A percentile compares a stretch with the other conserved stretches of the same genome.
Conservation (phyloP, 352 stramenopile genomes). For the Phytopythium vexans region DNA sequence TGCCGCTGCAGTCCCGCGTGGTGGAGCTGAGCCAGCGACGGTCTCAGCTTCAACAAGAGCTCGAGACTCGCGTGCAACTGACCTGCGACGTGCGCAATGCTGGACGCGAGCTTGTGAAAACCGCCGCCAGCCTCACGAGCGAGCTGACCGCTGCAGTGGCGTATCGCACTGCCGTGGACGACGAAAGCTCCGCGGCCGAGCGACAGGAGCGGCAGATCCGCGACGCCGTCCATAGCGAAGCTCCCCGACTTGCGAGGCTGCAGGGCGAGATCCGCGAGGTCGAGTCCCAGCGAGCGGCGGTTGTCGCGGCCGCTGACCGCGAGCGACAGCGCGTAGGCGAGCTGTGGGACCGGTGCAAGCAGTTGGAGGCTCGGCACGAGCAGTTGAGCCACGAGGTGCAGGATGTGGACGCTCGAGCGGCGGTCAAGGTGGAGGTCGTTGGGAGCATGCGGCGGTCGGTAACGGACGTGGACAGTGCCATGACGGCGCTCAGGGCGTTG, state of each 20-base stretch:
- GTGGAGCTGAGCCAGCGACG: slow-evolving; percentile 19
- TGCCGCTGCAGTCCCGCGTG: slow-evolving; percentile 22
- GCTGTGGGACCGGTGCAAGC: neutral
- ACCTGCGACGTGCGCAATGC: no score
- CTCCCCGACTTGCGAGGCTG: neutral
- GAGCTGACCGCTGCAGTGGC: neutral
- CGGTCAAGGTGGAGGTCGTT: slow-evolving; percentile 2
- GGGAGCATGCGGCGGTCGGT: neutral
- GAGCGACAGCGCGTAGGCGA: neutral
- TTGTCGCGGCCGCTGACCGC: neutral
- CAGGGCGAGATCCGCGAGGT: neutral
- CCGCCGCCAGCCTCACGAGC: neutral
- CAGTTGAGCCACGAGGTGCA: neutral
- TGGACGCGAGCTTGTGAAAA: no score
- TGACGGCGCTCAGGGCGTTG: neutral
- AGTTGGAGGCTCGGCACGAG: neutral
- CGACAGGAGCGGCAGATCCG: neutral
- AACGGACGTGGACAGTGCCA: no score
- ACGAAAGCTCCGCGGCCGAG: neutral
- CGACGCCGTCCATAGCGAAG: neutral
- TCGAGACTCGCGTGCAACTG: no score
- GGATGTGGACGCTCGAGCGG: neutral
- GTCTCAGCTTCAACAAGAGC: no score
- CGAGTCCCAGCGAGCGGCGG: neutral
- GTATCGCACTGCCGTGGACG: neutral